A percentile compares a stretch with the other conserved stretches of the same genome.
phyloP scores from a whole-genome alignment of 2,329 filamentous ascomycete genomes.

The Aureobasidium lini region DNA sequence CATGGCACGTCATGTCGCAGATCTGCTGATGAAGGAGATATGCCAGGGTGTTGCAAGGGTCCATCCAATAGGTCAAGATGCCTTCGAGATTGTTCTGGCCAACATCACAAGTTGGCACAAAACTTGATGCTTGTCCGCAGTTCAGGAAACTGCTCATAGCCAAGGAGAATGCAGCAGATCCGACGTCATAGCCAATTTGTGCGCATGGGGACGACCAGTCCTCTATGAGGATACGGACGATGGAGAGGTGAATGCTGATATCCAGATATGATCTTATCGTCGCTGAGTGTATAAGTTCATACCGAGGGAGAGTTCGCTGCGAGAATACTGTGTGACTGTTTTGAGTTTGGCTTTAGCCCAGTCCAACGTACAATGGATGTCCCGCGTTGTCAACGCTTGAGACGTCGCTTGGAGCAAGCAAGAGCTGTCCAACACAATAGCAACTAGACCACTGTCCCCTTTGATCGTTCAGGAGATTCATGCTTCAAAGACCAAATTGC shows the following conservation, averaged over 20 bases:
- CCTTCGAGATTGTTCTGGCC: neutral
- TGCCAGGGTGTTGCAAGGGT: neutral
- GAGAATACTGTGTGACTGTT: neutral
- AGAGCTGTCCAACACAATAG: too few relatives aligned
- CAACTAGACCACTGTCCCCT: too few relatives aligned
- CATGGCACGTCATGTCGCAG: conserved; percentile 5
- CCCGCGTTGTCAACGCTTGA: neutral
- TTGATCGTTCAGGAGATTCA: too few relatives aligned
- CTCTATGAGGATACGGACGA: neutral
- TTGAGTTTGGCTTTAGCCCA: neutral
- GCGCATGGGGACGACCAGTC: neutral
- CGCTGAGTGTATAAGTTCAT: too few relatives aligned
- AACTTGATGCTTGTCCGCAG: neutral
- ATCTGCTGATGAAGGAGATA: neutral
- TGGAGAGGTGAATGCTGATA: neutral
- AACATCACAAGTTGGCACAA: neutral
- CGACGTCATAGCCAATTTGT: neutral
- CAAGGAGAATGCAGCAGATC: conserved; percentile 1
- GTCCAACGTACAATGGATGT: neutral
- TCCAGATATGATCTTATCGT: too few relatives aligned
- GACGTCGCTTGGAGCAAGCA: neutral
- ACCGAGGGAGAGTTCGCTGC: too few relatives aligned
- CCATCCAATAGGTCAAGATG: neutral
- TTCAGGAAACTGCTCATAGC: neutral
- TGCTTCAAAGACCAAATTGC: too few relatives aligned